A percentile compares a stretch with the other conserved stretches of the same genome.
Conservation (phyloP, 2,329 filamentous ascomycete genomes). For the Talaromyces piceae region DNA sequence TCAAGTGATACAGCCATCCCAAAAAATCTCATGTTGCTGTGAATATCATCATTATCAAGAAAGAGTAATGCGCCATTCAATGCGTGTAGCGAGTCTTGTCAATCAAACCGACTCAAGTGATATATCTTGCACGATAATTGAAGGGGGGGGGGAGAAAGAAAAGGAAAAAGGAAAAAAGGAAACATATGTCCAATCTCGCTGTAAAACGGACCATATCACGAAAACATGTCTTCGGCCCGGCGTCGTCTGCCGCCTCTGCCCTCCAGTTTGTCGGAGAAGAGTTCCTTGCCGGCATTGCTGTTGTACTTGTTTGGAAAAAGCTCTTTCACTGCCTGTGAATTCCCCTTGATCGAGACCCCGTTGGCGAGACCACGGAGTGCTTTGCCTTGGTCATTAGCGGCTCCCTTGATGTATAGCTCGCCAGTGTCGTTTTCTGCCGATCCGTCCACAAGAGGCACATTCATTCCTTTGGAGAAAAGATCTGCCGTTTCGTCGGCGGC, state of each 20-base stretch:
- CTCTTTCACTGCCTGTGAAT: conserved; percentile 54
- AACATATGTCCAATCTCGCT: background rate
- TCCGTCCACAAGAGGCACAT: conserved; percentile 44
- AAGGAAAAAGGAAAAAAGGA: too few species aligned
- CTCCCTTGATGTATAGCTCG: conserved; percentile 54
- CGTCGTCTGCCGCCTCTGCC: conserved; percentile 54
- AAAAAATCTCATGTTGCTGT: background rate
- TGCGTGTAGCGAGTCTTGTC: background rate
- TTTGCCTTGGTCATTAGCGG: conserved; percentile 37
- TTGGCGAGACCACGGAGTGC: conserved; percentile 37
- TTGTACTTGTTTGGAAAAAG: conserved; percentile 58
- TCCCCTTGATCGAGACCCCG: conserved; percentile 63
- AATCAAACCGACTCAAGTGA: background rate
- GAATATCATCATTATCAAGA: background rate
- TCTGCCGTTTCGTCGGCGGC: conserved; percentile 48
- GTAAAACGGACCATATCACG: conserved; percentile 34
- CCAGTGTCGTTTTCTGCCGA: conserved; percentile 16
- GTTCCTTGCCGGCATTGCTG: conserved; percentile 59
- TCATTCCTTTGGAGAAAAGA: conserved; percentile 44
- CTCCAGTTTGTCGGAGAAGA: conserved; percentile 56
- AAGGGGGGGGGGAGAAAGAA: too few species aligned
- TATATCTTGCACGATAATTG: too few species aligned
- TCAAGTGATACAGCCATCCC: background rate
- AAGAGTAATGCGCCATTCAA: background rate
- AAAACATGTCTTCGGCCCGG: conserved; percentile 66